Conservation (phyloP, 805 yeast genomes). For the Saccharomycopsis sp. region DNA sequence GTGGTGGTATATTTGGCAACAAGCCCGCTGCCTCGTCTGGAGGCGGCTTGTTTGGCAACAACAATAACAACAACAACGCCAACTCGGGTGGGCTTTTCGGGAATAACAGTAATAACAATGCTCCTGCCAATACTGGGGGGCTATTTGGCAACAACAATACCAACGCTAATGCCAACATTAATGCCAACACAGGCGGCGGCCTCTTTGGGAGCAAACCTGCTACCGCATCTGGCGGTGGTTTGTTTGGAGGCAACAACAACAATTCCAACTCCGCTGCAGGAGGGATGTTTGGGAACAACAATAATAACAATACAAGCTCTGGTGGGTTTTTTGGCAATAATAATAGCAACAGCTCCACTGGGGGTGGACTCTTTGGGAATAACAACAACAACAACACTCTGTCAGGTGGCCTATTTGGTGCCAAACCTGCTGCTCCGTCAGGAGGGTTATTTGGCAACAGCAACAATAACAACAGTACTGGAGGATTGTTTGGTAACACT, state of each 20-base stretch:
- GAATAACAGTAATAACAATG: too few species aligned
- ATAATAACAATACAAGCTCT: slow-evolving; percentile 18
- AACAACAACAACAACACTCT: slow-evolving; percentile 23
- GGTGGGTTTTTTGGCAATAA: slow-evolving; percentile 28
- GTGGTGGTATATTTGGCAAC: slow-evolving; percentile 27
- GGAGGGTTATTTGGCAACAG: slow-evolving; percentile 28
- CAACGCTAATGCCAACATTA: slow-evolving; percentile 20
- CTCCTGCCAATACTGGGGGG: slow-evolving; percentile 24
- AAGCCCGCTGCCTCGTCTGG: slow-evolving; percentile 25
- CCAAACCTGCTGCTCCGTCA: slow-evolving; percentile 26
- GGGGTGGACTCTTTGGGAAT: slow-evolving; percentile 28
- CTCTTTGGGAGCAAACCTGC: slow-evolving; percentile 26
- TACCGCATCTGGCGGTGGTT: slow-evolving; percentile 30
- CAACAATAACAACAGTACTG: slow-evolving; percentile 17
- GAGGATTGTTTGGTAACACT: slow-evolving; percentile 28
- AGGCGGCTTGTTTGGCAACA: slow-evolving; percentile 24
- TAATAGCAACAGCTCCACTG: slow-evolving; percentile 11
- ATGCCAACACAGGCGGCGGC: slow-evolving; percentile 30
- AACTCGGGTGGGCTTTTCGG: slow-evolving; percentile 29
- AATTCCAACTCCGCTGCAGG: slow-evolving; percentile 23
- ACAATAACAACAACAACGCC: slow-evolving; percentile 21
- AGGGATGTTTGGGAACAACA: slow-evolving; percentile 30
- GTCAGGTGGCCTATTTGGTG: slow-evolving; percentile 33
- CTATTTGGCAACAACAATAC: slow-evolving; percentile 25
- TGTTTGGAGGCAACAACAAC: slow-evolving; percentile 28